Evolutionary conservation across 1,284 basidiomycete species (phyloP).

Genomic region (Vanrija humicola): DNA sequence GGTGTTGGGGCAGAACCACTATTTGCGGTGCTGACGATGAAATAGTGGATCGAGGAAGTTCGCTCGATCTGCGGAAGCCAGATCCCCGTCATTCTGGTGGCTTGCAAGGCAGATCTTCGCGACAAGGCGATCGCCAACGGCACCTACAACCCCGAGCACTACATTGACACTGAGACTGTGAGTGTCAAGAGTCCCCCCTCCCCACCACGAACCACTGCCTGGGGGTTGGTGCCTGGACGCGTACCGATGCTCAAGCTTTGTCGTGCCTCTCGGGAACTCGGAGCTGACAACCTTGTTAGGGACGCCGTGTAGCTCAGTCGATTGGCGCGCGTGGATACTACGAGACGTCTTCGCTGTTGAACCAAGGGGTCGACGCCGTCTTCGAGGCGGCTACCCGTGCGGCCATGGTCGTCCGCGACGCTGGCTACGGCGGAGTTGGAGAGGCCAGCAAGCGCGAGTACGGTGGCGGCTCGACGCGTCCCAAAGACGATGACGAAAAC

Average conservation of each 20-base stretch:
- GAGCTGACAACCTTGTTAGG: constrained; percentile 49
- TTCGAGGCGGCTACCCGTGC: constrained; percentile 92
- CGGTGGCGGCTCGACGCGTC: constrained; percentile 1
- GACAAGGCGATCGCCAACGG: constrained; percentile 50
- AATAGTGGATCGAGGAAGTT: constrained; percentile 94
- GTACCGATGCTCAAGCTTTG: background rate
- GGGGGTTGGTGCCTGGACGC: background rate
- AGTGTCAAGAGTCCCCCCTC: constrained; percentile 14
- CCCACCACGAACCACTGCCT: too few species aligned
- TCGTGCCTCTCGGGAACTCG: background rate
- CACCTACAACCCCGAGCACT: constrained; percentile 40
- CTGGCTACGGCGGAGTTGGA: constrained; percentile 50
- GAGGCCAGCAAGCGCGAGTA: constrained; percentile 14
- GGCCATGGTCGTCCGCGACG: constrained; percentile 88
- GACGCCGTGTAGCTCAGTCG: constrained; percentile 67
- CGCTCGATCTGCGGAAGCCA: constrained; percentile 74
- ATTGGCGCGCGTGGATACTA: constrained; percentile 89
- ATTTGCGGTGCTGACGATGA: constrained; percentile 9
- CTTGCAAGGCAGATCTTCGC: constrained; percentile 54
- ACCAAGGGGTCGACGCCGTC: constrained; percentile 90
- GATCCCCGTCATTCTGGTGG: constrained; percentile 55
- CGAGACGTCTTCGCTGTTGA: constrained; percentile 85
- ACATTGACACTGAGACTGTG: constrained; percentile 48
- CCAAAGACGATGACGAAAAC: constrained; percentile 1
- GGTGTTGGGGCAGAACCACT: too few species aligned